Base-by-base conservation (phyloP, 75 land plant genomes). In the Pinus taeda region DNA sequence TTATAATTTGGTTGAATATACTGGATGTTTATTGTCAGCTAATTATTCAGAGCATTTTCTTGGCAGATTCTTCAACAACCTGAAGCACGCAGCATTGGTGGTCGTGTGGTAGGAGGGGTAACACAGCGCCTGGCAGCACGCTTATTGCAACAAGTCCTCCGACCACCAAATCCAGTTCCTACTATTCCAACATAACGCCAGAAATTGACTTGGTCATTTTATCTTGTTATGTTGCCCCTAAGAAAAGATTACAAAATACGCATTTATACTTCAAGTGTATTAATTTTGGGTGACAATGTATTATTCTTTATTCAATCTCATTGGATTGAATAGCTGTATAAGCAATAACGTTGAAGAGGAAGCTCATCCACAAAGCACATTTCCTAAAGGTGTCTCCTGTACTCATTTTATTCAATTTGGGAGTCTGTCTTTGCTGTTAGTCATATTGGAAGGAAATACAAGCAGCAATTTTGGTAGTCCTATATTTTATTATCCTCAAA, bases 41-140 rank as follows among this genome's bases (percentile, higher is more conserved):
- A 12, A 17, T 69, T 57, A 53, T 6, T 56, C 59, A 56, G 57
- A 61, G 36, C 33, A n/a, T 71, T 24, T 42, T 21, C 5, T 77
- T 6, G 1, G 45, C 87, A 96, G 99, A 88, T 96, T 59, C 93
- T 96, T 71, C 86, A 91, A 88, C 87, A 87, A 73, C 95, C 95
- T 37, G 91, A 92, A 82, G 99, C 95, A 18, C 93, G 88, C 53
- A 84, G 57, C 61, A 85, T 96, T 26, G 95, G 99, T 11, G 91
- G 89, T 5, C 88, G 88, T 56, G 89, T 96, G 73, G 80, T 90
- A 76, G 88, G 89, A 56, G 95, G 99, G 20, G 82, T 96, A 8
- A 84, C 92, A n/a, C 95, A 90, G 59, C 92, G 99, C 30, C 82
- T 96, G 29, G 99, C 98, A 62, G 99, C 99, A 21, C 93, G 99